A percentile compares a stretch with the other conserved stretches of the same genome.
These are phyloP conservation scores for Gleditsia sinensis DNA, from an alignment of 306 rosid species.

Conservation along the genomic window DNA sequence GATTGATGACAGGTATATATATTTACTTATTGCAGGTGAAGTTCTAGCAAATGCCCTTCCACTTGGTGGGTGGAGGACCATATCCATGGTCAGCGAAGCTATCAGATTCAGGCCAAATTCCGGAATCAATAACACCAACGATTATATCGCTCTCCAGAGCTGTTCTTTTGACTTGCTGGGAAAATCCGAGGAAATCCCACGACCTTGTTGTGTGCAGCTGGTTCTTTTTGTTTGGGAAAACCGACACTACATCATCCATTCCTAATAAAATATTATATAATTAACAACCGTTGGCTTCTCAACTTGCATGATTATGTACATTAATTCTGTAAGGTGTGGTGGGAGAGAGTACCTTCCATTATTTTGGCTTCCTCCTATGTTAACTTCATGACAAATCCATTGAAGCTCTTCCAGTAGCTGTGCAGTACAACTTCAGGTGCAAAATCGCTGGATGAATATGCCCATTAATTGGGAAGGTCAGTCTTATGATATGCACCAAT, in stretches of 20 bases:
- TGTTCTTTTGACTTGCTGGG: background rate
- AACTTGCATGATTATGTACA: background rate
- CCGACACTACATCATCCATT: conserved; percentile 32
- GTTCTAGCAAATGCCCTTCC: conserved; percentile 46
- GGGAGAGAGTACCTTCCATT: background rate
- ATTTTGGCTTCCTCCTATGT: conserved; percentile 40
- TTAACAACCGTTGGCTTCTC: too few species aligned
- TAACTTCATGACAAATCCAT: conserved; percentile 43
- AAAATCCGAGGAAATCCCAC: conserved; percentile 40
- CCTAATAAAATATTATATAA: background rate
- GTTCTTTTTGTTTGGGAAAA: background rate
- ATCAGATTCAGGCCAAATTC: conserved; percentile 39
- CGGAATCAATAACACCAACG: conserved; percentile 31
- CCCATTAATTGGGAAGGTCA: too few species aligned
- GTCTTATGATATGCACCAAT: background rate
- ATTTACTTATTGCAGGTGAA: conserved; percentile 54
- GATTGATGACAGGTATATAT: background rate
- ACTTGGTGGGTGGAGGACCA: conserved; percentile 42
- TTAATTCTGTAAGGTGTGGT: background rate
- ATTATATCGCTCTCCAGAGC: conserved; percentile 17
- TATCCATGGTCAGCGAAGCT: conserved; percentile 39
- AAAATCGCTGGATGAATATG: conserved; percentile 22
- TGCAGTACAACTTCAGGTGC: conserved; percentile 36
- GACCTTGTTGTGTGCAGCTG: conserved; percentile 36
- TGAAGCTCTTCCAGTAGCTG: conserved; percentile 43